Evolutionary conservation across 2,329 filamentous ascomycete species (phyloP).

Genomic region (Didymosphaeria variabile): DNA sequence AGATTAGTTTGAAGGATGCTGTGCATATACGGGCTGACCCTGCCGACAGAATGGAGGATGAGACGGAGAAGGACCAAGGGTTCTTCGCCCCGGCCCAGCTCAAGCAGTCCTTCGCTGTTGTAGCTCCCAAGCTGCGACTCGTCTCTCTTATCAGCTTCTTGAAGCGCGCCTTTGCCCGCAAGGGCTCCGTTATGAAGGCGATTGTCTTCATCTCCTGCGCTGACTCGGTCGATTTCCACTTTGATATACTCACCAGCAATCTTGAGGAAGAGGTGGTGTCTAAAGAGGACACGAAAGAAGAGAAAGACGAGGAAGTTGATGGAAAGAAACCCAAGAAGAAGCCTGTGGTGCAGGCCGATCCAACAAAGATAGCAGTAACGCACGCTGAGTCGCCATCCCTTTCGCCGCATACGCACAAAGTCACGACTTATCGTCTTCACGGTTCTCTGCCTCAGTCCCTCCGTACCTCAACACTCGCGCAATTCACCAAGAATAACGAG

Average conservation of each 20-base stretch:
- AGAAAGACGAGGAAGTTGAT: slow-evolving; percentile 33
- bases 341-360: slow-evolving; percentile 51
- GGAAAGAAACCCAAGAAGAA: slow-evolving; percentile 43
- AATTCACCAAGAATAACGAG: slow-evolving; percentile 77
- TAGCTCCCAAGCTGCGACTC: slow-evolving; percentile 87
- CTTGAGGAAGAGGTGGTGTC: slow-evolving; percentile 38
- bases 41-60: slow-evolving; percentile 60
- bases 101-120: slow-evolving; percentile 88
- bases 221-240: slow-evolving; percentile 97
- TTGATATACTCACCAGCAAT: slow-evolving; percentile 73
- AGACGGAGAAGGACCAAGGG: slow-evolving; percentile 58
- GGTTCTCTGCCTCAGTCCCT: slow-evolving; percentile 89
- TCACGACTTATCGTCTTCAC: slow-evolving; percentile 87
- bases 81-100: slow-evolving; percentile 91
- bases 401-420: slow-evolving; percentile 77
- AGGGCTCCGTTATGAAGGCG: slow-evolving; percentile 93
- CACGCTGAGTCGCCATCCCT: slow-evolving; percentile 76
- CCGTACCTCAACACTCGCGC: slow-evolving; percentile 83
- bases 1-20: slow-evolving; percentile 94
- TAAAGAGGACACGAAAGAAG: slow-evolving; percentile 31
- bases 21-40: slow-evolving; percentile 80
- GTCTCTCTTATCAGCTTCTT: slow-evolving; percentile 87
- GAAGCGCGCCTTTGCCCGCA: slow-evolving; percentile 86
- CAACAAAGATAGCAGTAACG: slow-evolving; percentile 59
- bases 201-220: slow-evolving; percentile 98